phyloP scores from a whole-genome alignment of 495 filamentous ascomycete species.

The Oidiodendron maius region DNA sequence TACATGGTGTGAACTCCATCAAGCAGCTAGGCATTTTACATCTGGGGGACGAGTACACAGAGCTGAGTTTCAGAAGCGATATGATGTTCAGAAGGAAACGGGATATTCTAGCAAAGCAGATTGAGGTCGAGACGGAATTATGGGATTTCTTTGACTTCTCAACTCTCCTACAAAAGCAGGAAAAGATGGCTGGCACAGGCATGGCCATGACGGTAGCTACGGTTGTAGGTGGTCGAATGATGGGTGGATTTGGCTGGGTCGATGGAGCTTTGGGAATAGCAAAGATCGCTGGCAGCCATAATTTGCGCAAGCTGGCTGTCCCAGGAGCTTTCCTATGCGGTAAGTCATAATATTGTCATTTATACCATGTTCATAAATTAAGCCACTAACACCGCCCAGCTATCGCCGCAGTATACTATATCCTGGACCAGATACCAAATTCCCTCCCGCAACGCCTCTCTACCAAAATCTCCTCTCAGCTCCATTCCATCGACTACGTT shows the following conservation, averaged over 20 bases:
- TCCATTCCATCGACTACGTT: conserved; percentile 81
- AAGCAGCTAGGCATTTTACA: conserved; percentile 84
- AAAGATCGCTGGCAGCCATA: conserved; percentile 77
- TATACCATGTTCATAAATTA: neutral
- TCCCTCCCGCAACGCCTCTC: conserved; percentile 84
- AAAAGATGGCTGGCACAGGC: conserved; percentile 86
- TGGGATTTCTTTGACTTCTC: conserved; percentile 90
- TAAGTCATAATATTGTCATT: no score
- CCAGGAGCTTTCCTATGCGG: conserved; percentile 73
- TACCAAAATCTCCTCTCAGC: conserved; percentile 72
- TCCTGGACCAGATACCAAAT: conserved; percentile 77
- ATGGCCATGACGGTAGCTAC: conserved; percentile 93
- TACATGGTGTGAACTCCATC: conserved; percentile 78
- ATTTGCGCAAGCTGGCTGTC: conserved; percentile 72
- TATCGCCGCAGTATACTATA: conserved; percentile 65
- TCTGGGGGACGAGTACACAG: conserved; percentile 76
- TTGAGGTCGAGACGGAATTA: conserved; percentile 81
- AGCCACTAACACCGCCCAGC: conserved; percentile 47
- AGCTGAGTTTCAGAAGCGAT: conserved; percentile 80
- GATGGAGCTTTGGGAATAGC: conserved; percentile 77
- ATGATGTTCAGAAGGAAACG: conserved; percentile 85
- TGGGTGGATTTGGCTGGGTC: conserved; percentile 82
- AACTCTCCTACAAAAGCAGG: conserved; percentile 79
- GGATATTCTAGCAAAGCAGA: conserved; percentile 73
- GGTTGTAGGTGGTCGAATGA: conserved; percentile 69